Base-by-base conservation (phyloP, 371 early-diverging fungal species). In the Entomophthora muscae region DNA sequence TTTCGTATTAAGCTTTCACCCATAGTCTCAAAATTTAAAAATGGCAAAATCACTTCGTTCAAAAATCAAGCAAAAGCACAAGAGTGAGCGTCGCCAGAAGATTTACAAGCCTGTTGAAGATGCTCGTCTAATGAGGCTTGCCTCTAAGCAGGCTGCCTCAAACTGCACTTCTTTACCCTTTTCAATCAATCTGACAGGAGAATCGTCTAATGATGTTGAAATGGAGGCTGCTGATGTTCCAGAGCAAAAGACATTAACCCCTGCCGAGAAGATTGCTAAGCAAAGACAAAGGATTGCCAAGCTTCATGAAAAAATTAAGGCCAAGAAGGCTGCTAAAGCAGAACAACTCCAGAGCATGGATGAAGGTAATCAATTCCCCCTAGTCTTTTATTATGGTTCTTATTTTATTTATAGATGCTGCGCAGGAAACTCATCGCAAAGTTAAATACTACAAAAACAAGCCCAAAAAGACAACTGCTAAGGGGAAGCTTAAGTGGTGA, bases 81-180 rank as follows among this genome's bases (percentile, higher is more conserved):
- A 52, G 29, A 10, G 24, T 22, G 27, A 52, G 13, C 52, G 62
- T 52, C n/a, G 62, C 42, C 23, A 62, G 24, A n/a, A 51, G n/a
- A 62, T 62, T 13, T 52, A 62, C 53, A 51, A 62, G 29, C 62
- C 62, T 2, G 53, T 62, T 51, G 62, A 62, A 29, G 62, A 52
- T 62, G 52, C 24, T 51, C 21, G 62, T 22, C 7, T 62, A 3
- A 13, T 27, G 42, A 62, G 62, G 24, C 30, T 62, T 32, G 61
- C 61, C 21, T 26, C 21, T 21, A 61, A 61, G n/a, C 61, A 61
- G 42, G 33, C 31, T 26, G 42, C 29, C 26, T 12, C 12, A 57
- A 42, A 42, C 17, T 42, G 42, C 17, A 17, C 42, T 17, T 42
- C 42, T 17, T 42, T 42, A 17, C 42, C 42, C 10, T 42, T 42